Conservation (phyloP, 495 filamentous ascomycete genomes). For the Cairneyella variabilis region DNA sequence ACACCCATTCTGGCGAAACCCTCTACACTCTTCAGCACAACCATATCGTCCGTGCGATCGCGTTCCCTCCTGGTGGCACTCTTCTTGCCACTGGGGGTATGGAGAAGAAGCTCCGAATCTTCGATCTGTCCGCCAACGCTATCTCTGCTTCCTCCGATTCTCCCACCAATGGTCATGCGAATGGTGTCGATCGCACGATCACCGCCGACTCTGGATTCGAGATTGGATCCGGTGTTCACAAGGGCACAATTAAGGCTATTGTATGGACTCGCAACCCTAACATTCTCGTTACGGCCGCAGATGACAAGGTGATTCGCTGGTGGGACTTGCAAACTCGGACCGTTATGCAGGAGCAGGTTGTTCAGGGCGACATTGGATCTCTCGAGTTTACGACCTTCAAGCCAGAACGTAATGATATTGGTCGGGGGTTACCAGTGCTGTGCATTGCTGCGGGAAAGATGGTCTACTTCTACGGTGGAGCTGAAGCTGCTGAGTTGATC, state of each 20-base stretch:
- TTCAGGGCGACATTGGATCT: constrained; percentile 81
- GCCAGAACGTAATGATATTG: constrained; percentile 42
- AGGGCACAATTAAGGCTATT: constrained; percentile 87
- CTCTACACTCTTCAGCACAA: constrained; percentile 83
- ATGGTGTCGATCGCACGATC: constrained; percentile 30
- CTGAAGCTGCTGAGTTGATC: constrained; percentile 61
- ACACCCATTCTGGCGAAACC: constrained; percentile 89
- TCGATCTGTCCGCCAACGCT: constrained; percentile 59
- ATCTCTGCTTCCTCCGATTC: constrained; percentile 13
- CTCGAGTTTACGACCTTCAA: constrained; percentile 73
- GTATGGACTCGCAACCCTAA: constrained; percentile 88
- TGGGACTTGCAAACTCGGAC: constrained; percentile 78
- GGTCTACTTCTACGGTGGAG: constrained; percentile 89
- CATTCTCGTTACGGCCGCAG: constrained; percentile 80
- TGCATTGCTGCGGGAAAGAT: constrained; percentile 79
- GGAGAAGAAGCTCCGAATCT: constrained; percentile 95
- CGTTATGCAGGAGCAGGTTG: constrained; percentile 63
- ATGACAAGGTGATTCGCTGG: constrained; percentile 90
- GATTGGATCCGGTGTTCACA: constrained; percentile 78
- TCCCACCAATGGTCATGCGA: constrained; percentile 11
- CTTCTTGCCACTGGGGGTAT: constrained; percentile 86
- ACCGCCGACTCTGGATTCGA: constrained; percentile 63
- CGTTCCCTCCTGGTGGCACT: constrained; percentile 76
- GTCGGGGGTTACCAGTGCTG: constrained; percentile 50
- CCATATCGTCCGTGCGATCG: constrained; percentile 91